Evolutionary conservation across 2,329 filamentous ascomycete genomes (phyloP).

Genomic region (Onygena corvina): DNA sequence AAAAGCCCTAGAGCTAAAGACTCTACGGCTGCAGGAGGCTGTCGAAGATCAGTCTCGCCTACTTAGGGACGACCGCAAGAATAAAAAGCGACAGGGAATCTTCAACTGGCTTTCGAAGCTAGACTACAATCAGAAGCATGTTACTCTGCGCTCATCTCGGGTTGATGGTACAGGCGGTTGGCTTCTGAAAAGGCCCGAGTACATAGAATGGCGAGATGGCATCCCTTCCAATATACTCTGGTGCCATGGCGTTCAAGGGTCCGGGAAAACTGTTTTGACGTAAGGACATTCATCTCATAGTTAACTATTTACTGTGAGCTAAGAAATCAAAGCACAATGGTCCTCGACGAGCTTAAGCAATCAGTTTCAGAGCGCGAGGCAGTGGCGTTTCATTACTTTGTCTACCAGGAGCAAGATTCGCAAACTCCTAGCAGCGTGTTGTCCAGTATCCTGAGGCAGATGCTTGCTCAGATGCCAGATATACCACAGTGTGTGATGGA

Average conservation of each 20-base stretch:
- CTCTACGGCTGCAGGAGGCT: background rate
- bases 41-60: background rate
- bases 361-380: background rate
- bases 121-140: background rate
- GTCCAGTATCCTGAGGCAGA: conserved; percentile 6
- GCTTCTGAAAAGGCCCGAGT: background rate
- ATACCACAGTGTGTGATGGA: conserved; percentile 1
- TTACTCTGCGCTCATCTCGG: background rate
- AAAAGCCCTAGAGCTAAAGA: background rate
- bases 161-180: conserved; percentile 3
- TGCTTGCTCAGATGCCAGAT: background rate
- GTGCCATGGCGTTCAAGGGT: conserved; percentile 4
- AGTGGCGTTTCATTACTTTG: conserved; percentile 3
- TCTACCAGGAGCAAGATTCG: background rate
- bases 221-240: background rate
- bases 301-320: background rate
- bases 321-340: background rate
- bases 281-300: background rate
- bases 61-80: background rate
- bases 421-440: background rate
- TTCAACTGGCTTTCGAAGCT: background rate
- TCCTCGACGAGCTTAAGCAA: background rate
- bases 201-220: conserved; percentile 5
- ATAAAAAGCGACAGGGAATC: background rate
- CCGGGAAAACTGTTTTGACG: conserved; percentile 1